Conservation (phyloP, 2,329 filamentous ascomycete genomes). For the Diaporthe capsici region DNA sequence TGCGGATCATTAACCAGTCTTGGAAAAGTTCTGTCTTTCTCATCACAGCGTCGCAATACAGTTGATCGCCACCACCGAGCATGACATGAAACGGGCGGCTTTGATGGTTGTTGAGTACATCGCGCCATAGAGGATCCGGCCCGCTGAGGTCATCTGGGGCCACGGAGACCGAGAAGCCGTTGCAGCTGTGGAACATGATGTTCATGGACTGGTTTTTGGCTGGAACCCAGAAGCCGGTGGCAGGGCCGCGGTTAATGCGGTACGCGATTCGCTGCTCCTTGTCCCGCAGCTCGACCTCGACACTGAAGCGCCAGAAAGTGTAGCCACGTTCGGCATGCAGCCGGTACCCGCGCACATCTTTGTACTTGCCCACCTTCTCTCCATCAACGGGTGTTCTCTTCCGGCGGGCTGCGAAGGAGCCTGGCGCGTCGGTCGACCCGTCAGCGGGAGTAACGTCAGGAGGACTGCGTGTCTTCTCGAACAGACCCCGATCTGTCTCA, state of each 20-base stretch:
- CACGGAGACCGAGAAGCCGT: slow-evolving; percentile 89
- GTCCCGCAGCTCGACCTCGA: slow-evolving; percentile 88
- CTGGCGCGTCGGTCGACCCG: slow-evolving; percentile 63
- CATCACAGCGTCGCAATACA: slow-evolving; percentile 92
- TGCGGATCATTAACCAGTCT: slow-evolving; percentile 87
- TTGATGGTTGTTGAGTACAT: slow-evolving; percentile 93
- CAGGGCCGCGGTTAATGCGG: slow-evolving; percentile 91
- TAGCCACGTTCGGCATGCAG: slow-evolving; percentile 88
- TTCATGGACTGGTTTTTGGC: slow-evolving; percentile 90
- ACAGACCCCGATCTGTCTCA: slow-evolving; percentile 87
- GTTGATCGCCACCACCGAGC: slow-evolving; percentile 96
- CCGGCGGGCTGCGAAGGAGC: slow-evolving; percentile 67
- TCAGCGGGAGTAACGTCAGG: slow-evolving; percentile 60
- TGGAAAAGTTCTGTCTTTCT: slow-evolving; percentile 82
- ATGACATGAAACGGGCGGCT: slow-evolving; percentile 96
- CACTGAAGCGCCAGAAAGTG: slow-evolving; percentile 97
- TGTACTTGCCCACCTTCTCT: slow-evolving; percentile 84
- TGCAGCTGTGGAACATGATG: slow-evolving; percentile 98
- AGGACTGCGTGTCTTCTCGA: slow-evolving; percentile 75
- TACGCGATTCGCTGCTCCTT: slow-evolving; percentile 91
- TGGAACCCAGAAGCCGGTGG: slow-evolving; percentile 95
- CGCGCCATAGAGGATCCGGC: slow-evolving; percentile 96
- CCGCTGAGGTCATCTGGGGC: slow-evolving; percentile 87
- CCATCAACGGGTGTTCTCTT: slow-evolving; percentile 76
- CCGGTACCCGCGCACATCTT: slow-evolving; percentile 85